These are phyloP conservation scores for Achaetomiella virescens DNA, from an alignment of 495 filamentous ascomycete species.

Conservation along the genomic window DNA sequence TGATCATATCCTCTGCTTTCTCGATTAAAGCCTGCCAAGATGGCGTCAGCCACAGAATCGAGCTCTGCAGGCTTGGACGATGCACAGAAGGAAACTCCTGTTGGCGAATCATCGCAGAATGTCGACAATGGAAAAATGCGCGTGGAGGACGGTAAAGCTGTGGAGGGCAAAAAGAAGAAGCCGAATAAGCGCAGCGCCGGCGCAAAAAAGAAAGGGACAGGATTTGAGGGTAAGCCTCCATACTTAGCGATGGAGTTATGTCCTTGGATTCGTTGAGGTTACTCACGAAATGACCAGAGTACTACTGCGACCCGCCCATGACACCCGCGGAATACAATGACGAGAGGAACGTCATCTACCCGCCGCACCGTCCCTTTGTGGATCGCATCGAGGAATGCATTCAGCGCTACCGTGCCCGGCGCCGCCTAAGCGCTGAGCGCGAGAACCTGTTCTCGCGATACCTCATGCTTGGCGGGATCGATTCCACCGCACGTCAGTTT, in stretches of 20 bases:
- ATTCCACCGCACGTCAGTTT: conserved; percentile 59
- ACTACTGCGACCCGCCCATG: conserved; percentile 69
- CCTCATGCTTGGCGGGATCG: conserved; percentile 77
- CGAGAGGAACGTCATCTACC: conserved; percentile 39
- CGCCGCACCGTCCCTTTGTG: conserved; percentile 22
- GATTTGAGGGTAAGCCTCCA: conserved; percentile 39
- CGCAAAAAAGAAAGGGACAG: conserved; percentile 31
- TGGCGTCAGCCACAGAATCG: conserved; percentile 7
- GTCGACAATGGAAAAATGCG: not conserved
- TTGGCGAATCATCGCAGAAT: not conserved
- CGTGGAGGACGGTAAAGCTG: not conserved
- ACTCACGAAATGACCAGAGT: conserved; percentile 43
- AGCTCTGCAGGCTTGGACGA: not conserved
- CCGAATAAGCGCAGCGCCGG: conserved; percentile 22
- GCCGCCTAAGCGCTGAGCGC: conserved; percentile 60
- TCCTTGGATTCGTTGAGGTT: not conserved
- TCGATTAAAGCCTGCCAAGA: not conserved
- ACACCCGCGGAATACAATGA: conserved; percentile 58
- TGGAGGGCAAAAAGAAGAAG: conserved; percentile 26
- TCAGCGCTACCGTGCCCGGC: conserved; percentile 67
- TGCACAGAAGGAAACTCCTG: not conserved
- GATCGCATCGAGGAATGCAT: conserved; percentile 78
- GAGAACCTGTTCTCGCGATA: conserved; percentile 69
- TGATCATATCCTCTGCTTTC: too few relatives aligned
- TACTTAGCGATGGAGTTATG: not conserved